These are phyloP conservation scores for Rhypophila decipiens DNA, from an alignment of 495 filamentous ascomycete genomes.

Conservation along the genomic window DNA sequence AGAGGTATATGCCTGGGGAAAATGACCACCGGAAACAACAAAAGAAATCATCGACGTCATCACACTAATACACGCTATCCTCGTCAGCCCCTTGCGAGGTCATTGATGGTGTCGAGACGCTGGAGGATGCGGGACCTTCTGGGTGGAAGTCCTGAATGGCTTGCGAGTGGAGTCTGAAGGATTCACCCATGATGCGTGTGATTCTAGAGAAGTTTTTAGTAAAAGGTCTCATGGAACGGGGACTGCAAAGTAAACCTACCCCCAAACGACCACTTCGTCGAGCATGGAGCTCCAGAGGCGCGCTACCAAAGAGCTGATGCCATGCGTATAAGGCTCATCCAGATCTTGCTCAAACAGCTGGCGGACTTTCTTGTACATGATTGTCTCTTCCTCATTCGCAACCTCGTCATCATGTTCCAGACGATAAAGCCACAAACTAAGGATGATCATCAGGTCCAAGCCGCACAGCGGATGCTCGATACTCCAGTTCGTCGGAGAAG, in stretches of 20 bases:
- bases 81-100: constrained; percentile 55
- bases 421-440: constrained; percentile 95
- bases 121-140: constrained; percentile 52
- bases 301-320: constrained; percentile 85
- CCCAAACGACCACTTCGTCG: constrained; percentile 98
- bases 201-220: constrained; percentile 63
- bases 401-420: constrained; percentile 98
- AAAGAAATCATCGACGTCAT: constrained; percentile 42
- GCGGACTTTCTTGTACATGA: constrained; percentile 93
- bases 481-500: constrained; percentile 97
- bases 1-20: constrained; percentile 48
- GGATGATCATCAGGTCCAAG: constrained; percentile 96
- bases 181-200: constrained; percentile 95
- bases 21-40: constrained; percentile 31
- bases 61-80: constrained; percentile 53
- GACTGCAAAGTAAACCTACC: constrained; percentile 43
- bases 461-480: constrained; percentile 96
- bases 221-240: constrained; percentile 7
- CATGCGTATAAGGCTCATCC: constrained; percentile 64
- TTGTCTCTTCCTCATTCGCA: constrained; percentile 81
- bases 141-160: constrained; percentile 92
- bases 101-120: constrained; percentile 55
- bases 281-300: constrained; percentile 97
- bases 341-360: constrained; percentile 86
- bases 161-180: constrained; percentile 94